Evolutionary conservation across 2,329 filamentous ascomycete genomes (phyloP).

Genomic region (Diaporthe sp.): DNA sequence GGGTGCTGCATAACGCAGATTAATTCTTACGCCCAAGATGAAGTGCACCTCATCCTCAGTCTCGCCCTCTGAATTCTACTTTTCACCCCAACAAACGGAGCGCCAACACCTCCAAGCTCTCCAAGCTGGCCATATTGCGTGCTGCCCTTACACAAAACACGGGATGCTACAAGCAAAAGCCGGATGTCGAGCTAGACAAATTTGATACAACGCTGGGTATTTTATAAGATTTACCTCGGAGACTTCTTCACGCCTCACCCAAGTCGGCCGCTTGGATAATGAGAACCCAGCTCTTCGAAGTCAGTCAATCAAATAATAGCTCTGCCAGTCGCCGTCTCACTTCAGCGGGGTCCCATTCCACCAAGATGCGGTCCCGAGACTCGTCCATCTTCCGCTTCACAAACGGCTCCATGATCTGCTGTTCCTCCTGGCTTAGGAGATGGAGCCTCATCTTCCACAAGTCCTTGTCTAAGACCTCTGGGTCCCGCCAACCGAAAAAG

Average conservation of each 20-base stretch:
- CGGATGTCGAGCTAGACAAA: neutral
- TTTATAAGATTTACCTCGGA: neutral
- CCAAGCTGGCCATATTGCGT: neutral
- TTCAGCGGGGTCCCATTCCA: neutral
- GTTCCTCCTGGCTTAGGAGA: neutral
- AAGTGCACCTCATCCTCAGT: no score
- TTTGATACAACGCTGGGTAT: neutral
- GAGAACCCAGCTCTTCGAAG: neutral
- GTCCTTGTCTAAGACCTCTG: neutral
- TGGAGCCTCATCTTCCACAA: neutral
- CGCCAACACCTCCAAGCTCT: no score
- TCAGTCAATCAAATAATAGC: neutral
- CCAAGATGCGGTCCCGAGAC: neutral
- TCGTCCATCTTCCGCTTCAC: neutral
- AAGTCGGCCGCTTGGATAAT: neutral
- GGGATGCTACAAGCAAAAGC: neutral
- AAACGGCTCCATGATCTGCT: neutral
- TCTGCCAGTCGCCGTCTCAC: neutral
- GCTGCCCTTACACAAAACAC: neutral
- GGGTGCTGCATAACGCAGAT: no score
- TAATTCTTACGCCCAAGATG: no score
- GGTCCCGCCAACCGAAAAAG: constrained; percentile 38
- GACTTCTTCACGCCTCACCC: neutral
- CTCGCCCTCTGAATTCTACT: no score
- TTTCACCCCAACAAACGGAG: no score